Conservation (phyloP, 805 yeast species). For the Yamadazyma scolyti region DNA sequence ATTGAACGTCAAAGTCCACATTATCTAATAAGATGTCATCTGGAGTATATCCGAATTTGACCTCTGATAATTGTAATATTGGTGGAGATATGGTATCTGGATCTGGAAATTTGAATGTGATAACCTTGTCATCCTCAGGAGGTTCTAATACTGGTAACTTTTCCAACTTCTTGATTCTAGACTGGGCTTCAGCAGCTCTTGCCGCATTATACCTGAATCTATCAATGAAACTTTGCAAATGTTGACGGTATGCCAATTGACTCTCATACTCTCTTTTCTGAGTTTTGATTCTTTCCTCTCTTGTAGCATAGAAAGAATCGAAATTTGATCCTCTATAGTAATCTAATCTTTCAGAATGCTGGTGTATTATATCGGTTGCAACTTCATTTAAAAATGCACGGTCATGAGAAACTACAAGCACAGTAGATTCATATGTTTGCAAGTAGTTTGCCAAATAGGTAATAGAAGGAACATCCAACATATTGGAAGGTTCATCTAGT, state of each 20-base stretch:
- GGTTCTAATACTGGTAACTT: constrained; percentile 89
- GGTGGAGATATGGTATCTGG: constrained; percentile 94
- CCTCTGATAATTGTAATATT: constrained; percentile 80
- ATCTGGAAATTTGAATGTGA: constrained; percentile 90
- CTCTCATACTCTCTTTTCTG: constrained; percentile 94
- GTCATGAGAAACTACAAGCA: constrained; percentile 95
- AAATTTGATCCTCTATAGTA: constrained; percentile 93
- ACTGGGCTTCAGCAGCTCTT: constrained; percentile 95
- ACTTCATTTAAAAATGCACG: constrained; percentile 96
- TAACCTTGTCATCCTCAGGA: constrained; percentile 86
- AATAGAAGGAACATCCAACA: constrained; percentile 99
- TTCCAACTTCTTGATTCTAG: constrained; percentile 94
- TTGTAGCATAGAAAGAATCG: constrained; percentile 86
- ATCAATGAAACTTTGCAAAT: constrained; percentile 91
- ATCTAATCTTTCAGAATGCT: constrained; percentile 94
- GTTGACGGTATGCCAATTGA: constrained; percentile 94
- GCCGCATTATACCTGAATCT: constrained; percentile 97
- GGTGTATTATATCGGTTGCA: constrained; percentile 97
- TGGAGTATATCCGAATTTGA: constrained; percentile 78
- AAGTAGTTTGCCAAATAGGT: constrained; percentile 88
- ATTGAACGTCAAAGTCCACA: constrained; percentile 85
- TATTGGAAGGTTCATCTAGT: constrained; percentile 98
- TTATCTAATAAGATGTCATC: constrained; percentile 60
- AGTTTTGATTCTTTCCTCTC: constrained; percentile 92
- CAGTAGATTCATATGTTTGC: constrained; percentile 88